Conservation (phyloP, 805 yeast species). For the Metschnikowia sp. region DNA sequence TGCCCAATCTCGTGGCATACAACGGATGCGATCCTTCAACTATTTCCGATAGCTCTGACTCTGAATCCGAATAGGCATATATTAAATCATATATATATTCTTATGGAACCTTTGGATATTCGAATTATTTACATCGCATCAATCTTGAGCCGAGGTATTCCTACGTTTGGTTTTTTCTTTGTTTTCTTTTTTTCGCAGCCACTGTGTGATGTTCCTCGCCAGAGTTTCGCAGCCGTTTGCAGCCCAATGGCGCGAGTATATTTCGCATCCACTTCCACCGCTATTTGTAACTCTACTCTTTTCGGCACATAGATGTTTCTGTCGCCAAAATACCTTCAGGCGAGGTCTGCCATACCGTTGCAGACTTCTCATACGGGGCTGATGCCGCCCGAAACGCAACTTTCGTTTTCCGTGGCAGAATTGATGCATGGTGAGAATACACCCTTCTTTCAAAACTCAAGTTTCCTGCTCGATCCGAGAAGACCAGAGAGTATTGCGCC, state of each 20-base stretch:
- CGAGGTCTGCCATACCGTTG: constrained; percentile 4
- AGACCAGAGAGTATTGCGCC: background rate
- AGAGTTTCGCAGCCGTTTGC: constrained; percentile 4
- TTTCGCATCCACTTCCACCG: constrained; percentile 5
- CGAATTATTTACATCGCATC: too few relatives aligned
- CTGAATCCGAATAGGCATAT: background rate
- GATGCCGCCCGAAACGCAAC: constrained; percentile 3
- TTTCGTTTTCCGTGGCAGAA: constrained; percentile 8
- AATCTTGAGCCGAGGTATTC: too few relatives aligned
- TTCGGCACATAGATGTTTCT: constrained; percentile 8
- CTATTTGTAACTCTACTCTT: constrained; percentile 4
- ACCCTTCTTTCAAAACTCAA: constrained; percentile 6
- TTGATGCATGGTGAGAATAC: constrained; percentile 8
- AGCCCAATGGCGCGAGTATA: too few relatives aligned
- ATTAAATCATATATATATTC: background rate
- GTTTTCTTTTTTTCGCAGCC: background rate
- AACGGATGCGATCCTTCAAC: constrained; percentile 17
- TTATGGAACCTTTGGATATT: background rate
- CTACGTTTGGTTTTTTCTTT: background rate
- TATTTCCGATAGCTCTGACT: constrained; percentile 1
- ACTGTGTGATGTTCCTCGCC: too few relatives aligned
- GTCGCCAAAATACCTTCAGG: constrained; percentile 7
- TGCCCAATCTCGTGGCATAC: constrained; percentile 18
- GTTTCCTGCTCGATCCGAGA: constrained; percentile 1
- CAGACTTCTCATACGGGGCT: background rate